Percentiles rank a stretch among this genome's conserved stretches.
phyloP scores from a whole-genome alignment of 306 rosid genomes.

The Arachis hypogaea region DNA sequence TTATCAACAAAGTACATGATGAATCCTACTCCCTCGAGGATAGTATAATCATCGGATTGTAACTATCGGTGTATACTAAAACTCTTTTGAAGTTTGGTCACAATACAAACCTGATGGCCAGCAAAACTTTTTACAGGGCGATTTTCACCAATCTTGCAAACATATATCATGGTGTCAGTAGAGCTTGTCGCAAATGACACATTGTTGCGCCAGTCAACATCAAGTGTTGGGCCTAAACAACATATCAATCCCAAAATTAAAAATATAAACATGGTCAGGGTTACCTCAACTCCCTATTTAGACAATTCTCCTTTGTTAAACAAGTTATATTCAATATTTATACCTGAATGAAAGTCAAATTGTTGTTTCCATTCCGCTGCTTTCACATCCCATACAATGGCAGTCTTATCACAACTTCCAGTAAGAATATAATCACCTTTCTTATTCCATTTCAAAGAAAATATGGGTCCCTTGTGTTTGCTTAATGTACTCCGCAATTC shows the following conservation, averaged over 20 bases:
- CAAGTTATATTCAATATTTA: neutral
- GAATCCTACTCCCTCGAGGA: neutral
- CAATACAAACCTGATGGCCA: slow-evolving; percentile 67
- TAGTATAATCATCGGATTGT: neutral
- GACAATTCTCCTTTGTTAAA: neutral
- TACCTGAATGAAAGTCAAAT: slow-evolving; percentile 78
- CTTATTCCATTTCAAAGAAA: slow-evolving; percentile 84
- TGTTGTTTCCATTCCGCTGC: slow-evolving; percentile 79
- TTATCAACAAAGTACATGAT: neutral
- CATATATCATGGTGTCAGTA: slow-evolving; percentile 71
- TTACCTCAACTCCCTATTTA: neutral
- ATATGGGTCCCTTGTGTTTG: slow-evolving; percentile 80
- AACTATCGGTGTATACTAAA: neutral
- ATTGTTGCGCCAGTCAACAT: slow-evolving; percentile 85
- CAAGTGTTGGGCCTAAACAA: slow-evolving; percentile 74
- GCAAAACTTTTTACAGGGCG: slow-evolving; percentile 67
- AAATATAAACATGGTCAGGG: neutral
- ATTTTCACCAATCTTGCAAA: slow-evolving; percentile 77
- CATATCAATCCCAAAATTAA: slow-evolving; percentile 29
- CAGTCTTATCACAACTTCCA: slow-evolving; percentile 83
- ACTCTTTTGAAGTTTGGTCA: neutral
- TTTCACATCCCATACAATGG: slow-evolving; percentile 85
- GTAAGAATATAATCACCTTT: slow-evolving; percentile 85
- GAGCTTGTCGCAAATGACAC: slow-evolving; percentile 79
- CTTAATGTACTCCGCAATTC: slow-evolving; percentile 67